A percentile compares a stretch with the other conserved stretches of the same genome.
phyloP scores from a whole-genome alignment of 257 asterid species.

The Lycium barbarum region DNA sequence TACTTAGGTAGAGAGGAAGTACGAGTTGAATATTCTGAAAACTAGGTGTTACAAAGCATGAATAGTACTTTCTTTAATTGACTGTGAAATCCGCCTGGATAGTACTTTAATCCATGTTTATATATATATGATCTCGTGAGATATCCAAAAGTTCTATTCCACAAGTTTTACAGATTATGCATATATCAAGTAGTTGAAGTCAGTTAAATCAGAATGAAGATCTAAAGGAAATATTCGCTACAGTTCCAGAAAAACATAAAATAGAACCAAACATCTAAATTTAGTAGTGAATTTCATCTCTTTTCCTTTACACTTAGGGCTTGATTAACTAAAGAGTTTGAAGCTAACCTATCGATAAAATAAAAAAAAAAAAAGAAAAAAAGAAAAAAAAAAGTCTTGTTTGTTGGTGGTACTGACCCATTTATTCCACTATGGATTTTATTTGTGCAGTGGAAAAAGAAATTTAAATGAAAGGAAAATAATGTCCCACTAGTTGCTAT shows the following conservation, averaged over 20 bases:
- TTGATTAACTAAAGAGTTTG: background rate
- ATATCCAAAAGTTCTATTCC: background rate
- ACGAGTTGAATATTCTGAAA: background rate
- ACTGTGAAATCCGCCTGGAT: too few species aligned
- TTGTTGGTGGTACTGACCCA: background rate
- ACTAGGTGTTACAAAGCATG: background rate
- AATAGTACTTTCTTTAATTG: background rate
- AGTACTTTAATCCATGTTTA: too few species aligned
- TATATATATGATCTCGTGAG: background rate
- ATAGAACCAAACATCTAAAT: background rate
- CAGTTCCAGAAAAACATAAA: background rate
- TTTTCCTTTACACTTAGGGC: background rate
- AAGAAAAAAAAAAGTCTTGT: background rate
- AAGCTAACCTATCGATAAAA: background rate
- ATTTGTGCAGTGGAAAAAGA: background rate
- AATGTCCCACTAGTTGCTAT: background rate
- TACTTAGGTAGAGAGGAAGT: background rate
- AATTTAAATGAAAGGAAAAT: background rate
- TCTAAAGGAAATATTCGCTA: background rate
- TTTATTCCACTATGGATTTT: background rate
- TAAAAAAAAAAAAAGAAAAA: too few species aligned
- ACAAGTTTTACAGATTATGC: background rate
- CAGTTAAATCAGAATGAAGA: background rate
- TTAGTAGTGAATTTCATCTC: background rate
- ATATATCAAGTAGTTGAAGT: background rate